A percentile compares a stretch with the other conserved stretches of the same genome.
phyloP scores from a whole-genome alignment of 2,329 filamentous ascomycete species.

The Phaeosphaeria sp. region DNA sequence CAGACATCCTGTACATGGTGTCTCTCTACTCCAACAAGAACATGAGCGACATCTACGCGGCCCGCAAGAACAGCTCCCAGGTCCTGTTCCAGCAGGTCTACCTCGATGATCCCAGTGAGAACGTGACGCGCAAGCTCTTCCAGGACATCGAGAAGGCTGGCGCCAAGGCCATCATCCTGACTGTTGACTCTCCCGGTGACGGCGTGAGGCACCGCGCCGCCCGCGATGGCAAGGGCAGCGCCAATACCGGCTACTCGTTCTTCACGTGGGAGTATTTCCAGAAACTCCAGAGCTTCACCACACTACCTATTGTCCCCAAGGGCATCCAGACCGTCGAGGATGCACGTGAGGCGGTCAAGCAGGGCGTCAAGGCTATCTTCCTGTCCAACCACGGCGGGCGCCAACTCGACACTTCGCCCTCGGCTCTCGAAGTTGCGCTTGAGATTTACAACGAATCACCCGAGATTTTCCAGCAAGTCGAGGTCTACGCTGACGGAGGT shows the following conservation, averaged over 20 bases:
- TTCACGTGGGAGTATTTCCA: conserved; percentile 47
- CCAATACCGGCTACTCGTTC: conserved; percentile 37
- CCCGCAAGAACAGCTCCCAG: conserved; percentile 32
- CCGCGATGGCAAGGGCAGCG: conserved; percentile 40
- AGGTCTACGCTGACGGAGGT: conserved; percentile 51
- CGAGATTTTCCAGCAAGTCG: conserved; percentile 48
- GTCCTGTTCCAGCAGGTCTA: conserved; percentile 53
- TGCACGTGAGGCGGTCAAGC: conserved; percentile 43
- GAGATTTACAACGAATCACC: conserved; percentile 70
- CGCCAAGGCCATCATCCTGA: conserved; percentile 51
- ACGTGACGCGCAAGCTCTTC: conserved; percentile 38
- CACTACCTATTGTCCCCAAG: conserved; percentile 49
- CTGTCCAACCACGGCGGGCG: conserved; percentile 53
- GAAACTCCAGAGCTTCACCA: conserved; percentile 46
- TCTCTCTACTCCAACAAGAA: conserved; percentile 45
- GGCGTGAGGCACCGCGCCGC: conserved; percentile 47
- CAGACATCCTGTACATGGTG: conserved; percentile 59
- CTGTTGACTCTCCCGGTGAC: conserved; percentile 50
- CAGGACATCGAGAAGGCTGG: conserved; percentile 40
- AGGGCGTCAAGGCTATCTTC: conserved; percentile 49
- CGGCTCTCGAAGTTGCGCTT: conserved; percentile 75
- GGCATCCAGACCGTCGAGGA: conserved; percentile 51
- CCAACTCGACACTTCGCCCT: conserved; percentile 61
- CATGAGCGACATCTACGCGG: conserved; percentile 42
- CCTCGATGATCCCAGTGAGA: conserved; percentile 22